phyloP scores from a whole-genome alignment of 768 basidiomycete species.

The Boletus sp. region DNA sequence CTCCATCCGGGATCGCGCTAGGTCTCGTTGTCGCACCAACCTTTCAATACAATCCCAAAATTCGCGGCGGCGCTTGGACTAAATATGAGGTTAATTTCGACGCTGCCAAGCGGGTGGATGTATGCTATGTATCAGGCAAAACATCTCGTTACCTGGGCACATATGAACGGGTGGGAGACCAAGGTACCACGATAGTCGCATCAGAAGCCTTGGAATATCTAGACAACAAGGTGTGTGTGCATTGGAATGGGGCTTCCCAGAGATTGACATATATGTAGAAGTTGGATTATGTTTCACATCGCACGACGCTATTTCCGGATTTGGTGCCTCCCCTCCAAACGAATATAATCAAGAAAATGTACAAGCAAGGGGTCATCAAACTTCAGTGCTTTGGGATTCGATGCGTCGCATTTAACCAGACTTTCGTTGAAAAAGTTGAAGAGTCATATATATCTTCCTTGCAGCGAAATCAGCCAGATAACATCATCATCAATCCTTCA shows the following conservation, averaged over 20 bases:
- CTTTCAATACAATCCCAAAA: conserved; percentile 28
- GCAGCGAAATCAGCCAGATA: not conserved
- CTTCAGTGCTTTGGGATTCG: conserved; percentile 26
- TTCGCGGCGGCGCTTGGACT: conserved; percentile 15
- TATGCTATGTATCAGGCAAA: conserved; percentile 10
- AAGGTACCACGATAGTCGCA: conserved; percentile 13
- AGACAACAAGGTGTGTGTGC: conserved; percentile 2
- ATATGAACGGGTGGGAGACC: conserved; percentile 21
- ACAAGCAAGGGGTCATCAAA: conserved; percentile 27
- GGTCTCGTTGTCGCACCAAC: conserved; percentile 24
- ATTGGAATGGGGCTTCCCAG: not conserved
- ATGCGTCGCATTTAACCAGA: conserved; percentile 18
- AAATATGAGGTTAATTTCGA: conserved; percentile 8
- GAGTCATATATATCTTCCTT: not conserved
- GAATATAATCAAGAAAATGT: conserved; percentile 28
- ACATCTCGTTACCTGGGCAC: conserved; percentile 23
- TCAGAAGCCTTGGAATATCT: conserved; percentile 10
- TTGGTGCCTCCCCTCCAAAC: conserved; percentile 23
- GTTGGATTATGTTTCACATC: conserved; percentile 12
- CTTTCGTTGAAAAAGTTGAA: conserved; percentile 14
- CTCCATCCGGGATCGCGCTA: conserved; percentile 18
- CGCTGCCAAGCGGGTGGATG: conserved; percentile 16
- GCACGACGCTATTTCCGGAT: conserved; percentile 21
- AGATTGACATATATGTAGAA: conserved; percentile 12
- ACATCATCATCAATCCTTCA: not conserved